Conservation (phyloP, 129 eudicot species). For the Pseudognaphalium luteoalbum region DNA sequence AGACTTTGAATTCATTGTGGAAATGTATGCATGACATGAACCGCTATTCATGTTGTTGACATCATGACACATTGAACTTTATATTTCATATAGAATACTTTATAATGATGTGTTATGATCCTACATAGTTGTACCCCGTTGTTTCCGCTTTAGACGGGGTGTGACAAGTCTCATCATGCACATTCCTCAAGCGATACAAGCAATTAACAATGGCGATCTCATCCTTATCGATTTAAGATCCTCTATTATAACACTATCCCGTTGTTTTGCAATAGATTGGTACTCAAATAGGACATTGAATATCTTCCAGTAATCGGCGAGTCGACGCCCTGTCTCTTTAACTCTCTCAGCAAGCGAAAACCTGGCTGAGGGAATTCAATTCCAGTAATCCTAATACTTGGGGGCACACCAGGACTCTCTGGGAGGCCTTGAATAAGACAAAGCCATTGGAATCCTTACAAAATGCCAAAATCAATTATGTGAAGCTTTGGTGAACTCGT, state of each 20-base stretch:
- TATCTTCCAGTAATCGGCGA: slow-evolving; percentile 53
- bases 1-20: too few relatives aligned
- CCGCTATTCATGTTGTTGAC: too few relatives aligned
- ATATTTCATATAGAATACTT: too few relatives aligned
- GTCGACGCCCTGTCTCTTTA: slow-evolving; percentile 65
- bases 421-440: slow-evolving; percentile 59
- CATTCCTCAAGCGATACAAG: slow-evolving; percentile 47
- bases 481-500: slow-evolving; percentile 52
- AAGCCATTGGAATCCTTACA: slow-evolving; percentile 79
- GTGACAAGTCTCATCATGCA: slow-evolving; percentile 65
- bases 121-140: too few relatives aligned
- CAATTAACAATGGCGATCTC: slow-evolving; percentile 59
- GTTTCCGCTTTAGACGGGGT: too few relatives aligned
- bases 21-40: too few relatives aligned
- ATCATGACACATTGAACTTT: too few relatives aligned
- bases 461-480: slow-evolving; percentile 72
- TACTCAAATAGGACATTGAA: slow-evolving; percentile 74
- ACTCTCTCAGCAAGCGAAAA: slow-evolving; percentile 60
- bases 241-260: slow-evolving; percentile 53
- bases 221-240: slow-evolving; percentile 52
- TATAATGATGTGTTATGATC: too few relatives aligned
- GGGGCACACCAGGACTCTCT: slow-evolving; percentile 54
- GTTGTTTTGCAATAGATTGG: slow-evolving; percentile 55
- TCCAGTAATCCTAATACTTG: slow-evolving; percentile 60
- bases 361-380: slow-evolving; percentile 79